Evolutionary conservation across 2,329 filamentous ascomycete species (phyloP).

Genomic region (Pleomassaria siparia): DNA sequence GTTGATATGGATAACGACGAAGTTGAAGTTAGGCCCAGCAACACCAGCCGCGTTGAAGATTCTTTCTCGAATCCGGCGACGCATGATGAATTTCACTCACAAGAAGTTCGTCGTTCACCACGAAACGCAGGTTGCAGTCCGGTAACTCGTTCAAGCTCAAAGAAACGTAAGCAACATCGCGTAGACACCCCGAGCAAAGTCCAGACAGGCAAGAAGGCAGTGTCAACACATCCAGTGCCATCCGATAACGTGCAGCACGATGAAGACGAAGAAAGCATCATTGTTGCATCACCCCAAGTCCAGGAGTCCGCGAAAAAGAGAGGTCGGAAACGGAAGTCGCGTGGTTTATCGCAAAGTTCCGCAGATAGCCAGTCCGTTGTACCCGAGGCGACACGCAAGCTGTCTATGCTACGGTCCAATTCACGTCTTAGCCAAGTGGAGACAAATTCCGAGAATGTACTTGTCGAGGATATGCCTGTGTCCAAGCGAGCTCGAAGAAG

Average conservation of each 20-base stretch:
- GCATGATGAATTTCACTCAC: conserved; percentile 5
- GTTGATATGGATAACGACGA: conserved; percentile 8
- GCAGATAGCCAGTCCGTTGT: conserved; percentile 6
- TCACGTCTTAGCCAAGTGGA: conserved; percentile 34
- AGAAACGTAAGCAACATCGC: conserved; percentile 27
- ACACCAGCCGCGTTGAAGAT: conserved; percentile 38
- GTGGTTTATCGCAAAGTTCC: conserved; percentile 7
- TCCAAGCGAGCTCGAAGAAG: conserved; percentile 30
- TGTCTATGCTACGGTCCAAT: conserved; percentile 27
- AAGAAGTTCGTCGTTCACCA: conserved; percentile 27
- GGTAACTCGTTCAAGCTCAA: conserved; percentile 14
- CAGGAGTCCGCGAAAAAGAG: not conserved
- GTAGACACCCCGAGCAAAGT: conserved; percentile 10
- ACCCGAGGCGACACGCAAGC: conserved; percentile 25
- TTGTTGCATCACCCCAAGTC: conserved; percentile 31
- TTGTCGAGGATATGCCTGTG: conserved; percentile 30
- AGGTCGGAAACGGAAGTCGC: conserved; percentile 25
- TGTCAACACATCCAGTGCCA: not conserved
- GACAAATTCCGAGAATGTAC: conserved; percentile 19
- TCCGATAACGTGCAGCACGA: conserved; percentile 16
- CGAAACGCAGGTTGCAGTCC: conserved; percentile 26
- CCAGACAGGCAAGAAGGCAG: conserved; percentile 20
- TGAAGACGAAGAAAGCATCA: conserved; percentile 45
- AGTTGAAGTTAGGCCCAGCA: conserved; percentile 17
- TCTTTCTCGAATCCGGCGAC: conserved; percentile 35